phyloP scores from a whole-genome alignment of 1,139 yeast genomes.

The Protomyces inundatus region DNA sequence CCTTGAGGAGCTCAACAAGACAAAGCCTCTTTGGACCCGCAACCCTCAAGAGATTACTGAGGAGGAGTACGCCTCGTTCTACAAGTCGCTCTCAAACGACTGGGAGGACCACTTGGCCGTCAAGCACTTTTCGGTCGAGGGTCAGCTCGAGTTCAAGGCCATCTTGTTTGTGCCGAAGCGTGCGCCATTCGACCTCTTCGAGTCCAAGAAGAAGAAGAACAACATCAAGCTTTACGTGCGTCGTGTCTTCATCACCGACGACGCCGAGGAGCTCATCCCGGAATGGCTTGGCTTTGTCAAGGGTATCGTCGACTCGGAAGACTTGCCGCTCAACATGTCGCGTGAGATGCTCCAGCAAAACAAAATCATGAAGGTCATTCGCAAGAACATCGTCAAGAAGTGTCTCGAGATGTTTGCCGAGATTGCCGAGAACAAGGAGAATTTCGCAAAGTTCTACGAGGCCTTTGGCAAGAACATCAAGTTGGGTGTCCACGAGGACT shows the following conservation, averaged over 20 bases:
- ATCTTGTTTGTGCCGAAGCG: slow-evolving; percentile 97
- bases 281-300: slow-evolving; percentile 96
- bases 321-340: slow-evolving; percentile 98
- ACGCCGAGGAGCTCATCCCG: slow-evolving; percentile 98
- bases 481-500: slow-evolving; percentile 98
- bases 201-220: slow-evolving; percentile 96
- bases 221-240: slow-evolving; percentile 98
- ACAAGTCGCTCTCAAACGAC: slow-evolving; percentile 98
- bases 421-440: slow-evolving; percentile 98
- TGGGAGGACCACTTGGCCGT: slow-evolving; percentile 99
- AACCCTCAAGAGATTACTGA: slow-evolving; percentile 95
- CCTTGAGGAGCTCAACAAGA: slow-evolving; percentile 96
- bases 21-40: slow-evolving; percentile 99
- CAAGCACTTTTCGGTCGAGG: slow-evolving; percentile 99
- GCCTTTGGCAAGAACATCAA: slow-evolving; percentile 98
- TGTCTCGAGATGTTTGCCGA: slow-evolving; percentile 97
- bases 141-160: slow-evolving; percentile 99
- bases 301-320: slow-evolving; percentile 99
- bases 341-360: slow-evolving; percentile 99
- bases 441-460: slow-evolving; percentile 95
- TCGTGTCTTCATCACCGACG: slow-evolving; percentile 99
- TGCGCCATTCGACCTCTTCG: slow-evolving; percentile 98
- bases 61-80: slow-evolving; percentile 98
- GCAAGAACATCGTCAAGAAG: slow-evolving; percentile 98
- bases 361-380: slow-evolving; percentile 98